Evolutionary conservation across 1,284 basidiomycete species (phyloP), one percentile per base, ranked within the genome.

Genomic region (Ustilago lituana): DNA sequence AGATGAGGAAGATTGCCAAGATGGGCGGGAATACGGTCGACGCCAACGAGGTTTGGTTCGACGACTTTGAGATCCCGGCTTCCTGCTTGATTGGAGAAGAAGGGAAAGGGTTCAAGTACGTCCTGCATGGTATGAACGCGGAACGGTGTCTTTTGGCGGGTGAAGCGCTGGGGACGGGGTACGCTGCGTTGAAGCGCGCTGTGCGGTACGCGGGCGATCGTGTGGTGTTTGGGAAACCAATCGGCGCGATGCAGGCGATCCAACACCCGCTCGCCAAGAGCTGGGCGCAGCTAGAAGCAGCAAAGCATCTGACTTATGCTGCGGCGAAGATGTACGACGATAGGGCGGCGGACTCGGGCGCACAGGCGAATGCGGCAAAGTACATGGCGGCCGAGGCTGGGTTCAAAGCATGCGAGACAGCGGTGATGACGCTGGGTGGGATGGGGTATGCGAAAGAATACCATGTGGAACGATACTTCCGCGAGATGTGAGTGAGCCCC

Each of bases 121-220:
- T 76, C 10, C 32, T 77, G 20, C 72, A 76, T 32, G 75, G 77
- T 7, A 74, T 77, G 74, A 84, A 83, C 58, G 83, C 84, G n/a
- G 84, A 84, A 54, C 71, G 84, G 3, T 82, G 82, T 45, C 59
- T 84, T 11, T 66, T 84, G n/a, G 83, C 82, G 0, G 84, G 83
- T 23, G 84, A 84, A 71, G 83, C 84, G 15, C 62, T 84, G 14
- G 84, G 84, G 1, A 76, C 66, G 7, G 74, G 74, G 1, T 76
- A 76, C 32, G 74, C 70, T 2, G 74, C 70, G 20, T 43, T 76
- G 8, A 55, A 59, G 5, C 27, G 53, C 7, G 74, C 73, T 5
- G 66, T 76, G 5, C 29, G 57, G 17, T 82, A 82, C 32, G 80
- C 80, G 1, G 60, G 49, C 3, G 71, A 75, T 8, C 62, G 80